Evolutionary conservation across 805 yeast genomes (phyloP).

Genomic region (Wickerhamomyces mucosus): DNA sequence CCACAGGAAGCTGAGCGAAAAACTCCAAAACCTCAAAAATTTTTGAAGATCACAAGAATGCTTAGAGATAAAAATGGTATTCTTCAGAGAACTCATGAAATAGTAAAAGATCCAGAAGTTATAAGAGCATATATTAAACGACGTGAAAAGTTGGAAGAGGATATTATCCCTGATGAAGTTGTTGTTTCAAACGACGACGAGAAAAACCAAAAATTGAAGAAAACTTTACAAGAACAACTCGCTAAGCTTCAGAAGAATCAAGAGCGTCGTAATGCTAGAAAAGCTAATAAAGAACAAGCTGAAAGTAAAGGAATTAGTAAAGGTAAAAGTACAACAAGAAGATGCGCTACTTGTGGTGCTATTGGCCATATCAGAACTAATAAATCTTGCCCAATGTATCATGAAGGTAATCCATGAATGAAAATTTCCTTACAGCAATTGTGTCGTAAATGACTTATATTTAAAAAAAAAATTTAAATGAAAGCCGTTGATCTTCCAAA

Average conservation of each 20-base stretch:
- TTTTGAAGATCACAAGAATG: constrained; percentile 63
- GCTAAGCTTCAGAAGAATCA: constrained; percentile 75
- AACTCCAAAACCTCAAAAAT: constrained; percentile 21
- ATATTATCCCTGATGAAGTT: constrained; percentile 62
- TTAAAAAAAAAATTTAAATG: not conserved
- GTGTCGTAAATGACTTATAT: too few species aligned
- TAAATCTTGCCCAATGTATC: constrained; percentile 80
- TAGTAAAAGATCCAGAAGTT: constrained; percentile 76
- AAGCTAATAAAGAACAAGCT: constrained; percentile 34
- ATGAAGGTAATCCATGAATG: constrained; percentile 26
- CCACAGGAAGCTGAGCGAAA: constrained; percentile 19
- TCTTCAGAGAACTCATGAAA: constrained; percentile 69
- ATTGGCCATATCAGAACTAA: constrained; percentile 92
- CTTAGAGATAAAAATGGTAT: constrained; percentile 79
- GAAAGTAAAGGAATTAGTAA: constrained; percentile 20
- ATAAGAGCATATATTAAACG: constrained; percentile 76
- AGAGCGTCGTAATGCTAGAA: constrained; percentile 52
- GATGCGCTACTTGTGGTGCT: constrained; percentile 93
- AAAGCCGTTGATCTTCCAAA: not conserved
- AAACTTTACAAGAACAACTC: constrained; percentile 70
- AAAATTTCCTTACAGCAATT: too few species aligned
- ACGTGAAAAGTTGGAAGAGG: constrained; percentile 52
- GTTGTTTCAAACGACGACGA: constrained; percentile 78
- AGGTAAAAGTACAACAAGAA: constrained; percentile 44
- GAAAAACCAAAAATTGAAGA: constrained; percentile 66